Percentiles rank a stretch among this genome's conserved stretches.
phyloP scores from a whole-genome alignment of 2,329 filamentous ascomycete genomes.

The Fusarium torulosum region DNA sequence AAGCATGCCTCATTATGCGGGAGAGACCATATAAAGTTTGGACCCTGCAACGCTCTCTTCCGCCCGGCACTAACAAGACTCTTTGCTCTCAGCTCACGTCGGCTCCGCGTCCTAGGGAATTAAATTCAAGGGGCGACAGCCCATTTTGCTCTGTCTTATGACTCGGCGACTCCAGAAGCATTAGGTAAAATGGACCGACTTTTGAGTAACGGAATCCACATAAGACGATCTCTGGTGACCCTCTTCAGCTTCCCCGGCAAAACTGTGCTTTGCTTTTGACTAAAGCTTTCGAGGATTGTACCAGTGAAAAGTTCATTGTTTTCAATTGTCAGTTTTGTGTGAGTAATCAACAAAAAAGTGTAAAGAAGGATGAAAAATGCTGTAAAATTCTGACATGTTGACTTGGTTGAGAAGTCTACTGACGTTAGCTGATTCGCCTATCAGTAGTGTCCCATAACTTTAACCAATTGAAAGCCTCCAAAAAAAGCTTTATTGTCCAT shows the following conservation, averaged over 20 bases:
- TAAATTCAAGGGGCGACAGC: slow-evolving; percentile 24
- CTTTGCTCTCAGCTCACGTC: background rate
- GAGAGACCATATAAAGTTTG: slow-evolving; percentile 1
- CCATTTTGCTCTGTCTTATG: slow-evolving; percentile 23
- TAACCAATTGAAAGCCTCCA: slow-evolving; percentile 10
- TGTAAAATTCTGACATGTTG: background rate
- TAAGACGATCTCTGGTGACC: slow-evolving; percentile 16
- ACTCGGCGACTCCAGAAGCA: slow-evolving; percentile 35
- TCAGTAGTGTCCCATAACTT: background rate
- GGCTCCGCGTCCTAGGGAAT: slow-evolving; percentile 1
- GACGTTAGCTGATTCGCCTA: slow-evolving; percentile 21
- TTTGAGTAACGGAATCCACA: slow-evolving; percentile 46
- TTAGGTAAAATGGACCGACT: slow-evolving; percentile 46
- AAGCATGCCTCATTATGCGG: background rate
- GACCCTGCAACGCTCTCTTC: slow-evolving; percentile 6
- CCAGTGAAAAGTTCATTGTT: fast-evolving
- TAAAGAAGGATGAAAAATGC: background rate
- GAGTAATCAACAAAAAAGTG: background rate
- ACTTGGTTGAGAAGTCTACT: background rate
- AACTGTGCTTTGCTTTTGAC: background rate
- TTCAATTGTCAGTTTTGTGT: background rate
- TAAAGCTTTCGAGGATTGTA: background rate
- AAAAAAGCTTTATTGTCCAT: slow-evolving; percentile 10
- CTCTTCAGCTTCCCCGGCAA: slow-evolving; percentile 5
- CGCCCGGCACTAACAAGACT: background rate